phyloP scores from a whole-genome alignment of 2,329 filamentous ascomycete genomes.

The Orbilia javanica region DNA sequence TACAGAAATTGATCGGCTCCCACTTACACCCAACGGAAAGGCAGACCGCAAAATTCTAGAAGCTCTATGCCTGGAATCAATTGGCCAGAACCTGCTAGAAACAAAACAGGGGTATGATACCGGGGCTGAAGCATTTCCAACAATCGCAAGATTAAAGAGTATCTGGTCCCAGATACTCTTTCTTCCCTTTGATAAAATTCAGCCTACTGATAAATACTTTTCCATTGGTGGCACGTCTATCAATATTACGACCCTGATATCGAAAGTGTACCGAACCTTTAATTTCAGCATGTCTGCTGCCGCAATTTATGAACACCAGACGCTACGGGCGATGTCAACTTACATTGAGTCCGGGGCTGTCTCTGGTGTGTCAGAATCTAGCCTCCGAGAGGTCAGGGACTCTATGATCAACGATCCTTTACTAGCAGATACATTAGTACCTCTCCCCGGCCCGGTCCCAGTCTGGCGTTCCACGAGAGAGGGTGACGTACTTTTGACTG shows the following conservation, averaged over 20 bases:
- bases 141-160: neutral
- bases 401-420: neutral
- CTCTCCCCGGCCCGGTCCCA: neutral
- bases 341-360: neutral
- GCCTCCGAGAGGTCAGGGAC: neutral
- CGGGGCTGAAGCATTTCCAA: neutral
- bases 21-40: neutral
- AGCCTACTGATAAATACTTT: neutral
- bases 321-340: neutral
- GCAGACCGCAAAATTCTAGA: neutral
- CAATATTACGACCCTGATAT: neutral
- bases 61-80: neutral
- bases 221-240: neutral
- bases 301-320: neutral
- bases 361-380: neutral
- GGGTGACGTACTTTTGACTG: neutral
- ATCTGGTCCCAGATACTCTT: neutral
- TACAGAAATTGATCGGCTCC: neutral
- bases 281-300: neutral
- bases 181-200: neutral
- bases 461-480: neutral
- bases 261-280: neutral
- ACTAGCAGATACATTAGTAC: neutral
- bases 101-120: neutral
- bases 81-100: neutral